phyloP scores from a whole-genome alignment of 352 stramenopile species.

The Pythium myriotylum region DNA sequence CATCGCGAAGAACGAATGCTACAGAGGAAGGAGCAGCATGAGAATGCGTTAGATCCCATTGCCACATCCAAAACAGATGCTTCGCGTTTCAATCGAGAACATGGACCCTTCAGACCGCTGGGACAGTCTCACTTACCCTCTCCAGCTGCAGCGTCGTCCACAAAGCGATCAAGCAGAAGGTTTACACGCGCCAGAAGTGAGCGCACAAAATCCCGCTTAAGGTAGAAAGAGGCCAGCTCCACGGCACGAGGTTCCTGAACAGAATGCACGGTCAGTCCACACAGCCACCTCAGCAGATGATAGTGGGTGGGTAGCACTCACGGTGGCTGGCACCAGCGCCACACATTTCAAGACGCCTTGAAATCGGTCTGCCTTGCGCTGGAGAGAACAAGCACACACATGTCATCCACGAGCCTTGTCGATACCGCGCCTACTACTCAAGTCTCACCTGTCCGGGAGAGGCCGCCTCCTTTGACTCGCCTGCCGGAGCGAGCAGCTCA shows the following conservation, averaged over 20 bases:
- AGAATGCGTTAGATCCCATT: background rate
- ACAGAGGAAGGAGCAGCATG: background rate
- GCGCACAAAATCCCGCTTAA: slow-evolving; percentile 76
- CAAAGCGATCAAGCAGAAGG: slow-evolving; percentile 51
- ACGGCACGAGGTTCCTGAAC: slow-evolving; percentile 31
- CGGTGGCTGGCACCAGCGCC: slow-evolving; percentile 44
- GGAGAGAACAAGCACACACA: background rate
- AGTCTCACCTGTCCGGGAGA: background rate
- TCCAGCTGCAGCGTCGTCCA: slow-evolving; percentile 31
- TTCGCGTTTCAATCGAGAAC: background rate
- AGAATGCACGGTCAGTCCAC: background rate
- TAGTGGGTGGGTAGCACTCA: slow-evolving; percentile 8
- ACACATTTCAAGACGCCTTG: slow-evolving; percentile 55
- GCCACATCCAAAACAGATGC: slow-evolving; percentile 1
- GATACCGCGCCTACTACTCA: too few relatives aligned
- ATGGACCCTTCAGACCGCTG: background rate
- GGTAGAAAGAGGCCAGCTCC: slow-evolving; percentile 43
- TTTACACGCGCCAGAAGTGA: slow-evolving; percentile 59
- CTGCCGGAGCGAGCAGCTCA: slow-evolving; percentile 39
- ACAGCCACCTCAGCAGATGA: background rate
- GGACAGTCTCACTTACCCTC: slow-evolving; percentile 16
- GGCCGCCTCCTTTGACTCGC: too few relatives aligned
- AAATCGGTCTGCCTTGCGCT: slow-evolving; percentile 39
- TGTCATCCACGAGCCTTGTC: background rate
- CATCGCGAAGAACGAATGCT: slow-evolving; percentile 35